Evolutionary conservation across 176 grass and related monocot genomes (phyloP).

Genomic region (Aegilops speltoides): DNA sequence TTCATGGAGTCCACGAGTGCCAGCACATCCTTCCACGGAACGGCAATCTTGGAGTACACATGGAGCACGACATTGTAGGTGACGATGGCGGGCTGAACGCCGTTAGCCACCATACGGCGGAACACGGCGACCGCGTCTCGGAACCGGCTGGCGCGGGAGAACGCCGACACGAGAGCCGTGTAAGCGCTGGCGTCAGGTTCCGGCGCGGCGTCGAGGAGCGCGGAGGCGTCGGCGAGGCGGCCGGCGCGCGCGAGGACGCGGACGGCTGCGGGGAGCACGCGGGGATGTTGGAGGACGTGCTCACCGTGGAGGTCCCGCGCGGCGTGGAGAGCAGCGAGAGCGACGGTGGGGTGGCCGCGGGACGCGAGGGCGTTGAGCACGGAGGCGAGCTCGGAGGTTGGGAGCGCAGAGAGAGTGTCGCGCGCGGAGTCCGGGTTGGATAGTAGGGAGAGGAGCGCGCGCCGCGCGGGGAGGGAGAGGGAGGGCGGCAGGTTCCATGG

Average conservation of each 20-base stretch:
- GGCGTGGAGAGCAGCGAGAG: constrained; percentile 54
- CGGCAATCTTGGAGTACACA: constrained; percentile 69
- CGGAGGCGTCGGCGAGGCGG: constrained; percentile 53
- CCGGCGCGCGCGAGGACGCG: constrained; percentile 53
- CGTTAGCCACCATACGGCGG: constrained; percentile 51
- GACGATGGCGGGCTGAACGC: constrained; percentile 60
- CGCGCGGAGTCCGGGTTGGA: constrained; percentile 26
- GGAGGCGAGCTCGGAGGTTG: constrained; percentile 35
- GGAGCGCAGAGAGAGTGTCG: constrained; percentile 51
- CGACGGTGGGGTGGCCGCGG: constrained; percentile 33
- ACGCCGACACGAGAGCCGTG: constrained; percentile 68
- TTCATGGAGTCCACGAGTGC: constrained; percentile 72
- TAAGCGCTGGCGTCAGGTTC: constrained; percentile 49
- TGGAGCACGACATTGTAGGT: constrained; percentile 97
- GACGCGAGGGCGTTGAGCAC: constrained; percentile 54
- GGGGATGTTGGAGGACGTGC: constrained; percentile 40
- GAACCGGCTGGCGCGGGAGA: constrained; percentile 58
- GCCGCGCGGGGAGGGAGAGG: constrained; percentile 52
- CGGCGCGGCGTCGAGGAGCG: constrained; percentile 40
- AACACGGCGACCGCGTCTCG: constrained; percentile 64
- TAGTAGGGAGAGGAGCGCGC: constrained; percentile 50
- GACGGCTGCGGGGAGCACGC: constrained; percentile 51
- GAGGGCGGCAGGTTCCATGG: constrained; percentile 37
- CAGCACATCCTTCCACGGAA: constrained; percentile 72
- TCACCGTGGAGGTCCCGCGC: constrained; percentile 56